These are phyloP conservation scores for Talaromyces sp. DNA, from an alignment of 2,329 filamentous ascomycete genomes.

Conservation along the genomic window DNA sequence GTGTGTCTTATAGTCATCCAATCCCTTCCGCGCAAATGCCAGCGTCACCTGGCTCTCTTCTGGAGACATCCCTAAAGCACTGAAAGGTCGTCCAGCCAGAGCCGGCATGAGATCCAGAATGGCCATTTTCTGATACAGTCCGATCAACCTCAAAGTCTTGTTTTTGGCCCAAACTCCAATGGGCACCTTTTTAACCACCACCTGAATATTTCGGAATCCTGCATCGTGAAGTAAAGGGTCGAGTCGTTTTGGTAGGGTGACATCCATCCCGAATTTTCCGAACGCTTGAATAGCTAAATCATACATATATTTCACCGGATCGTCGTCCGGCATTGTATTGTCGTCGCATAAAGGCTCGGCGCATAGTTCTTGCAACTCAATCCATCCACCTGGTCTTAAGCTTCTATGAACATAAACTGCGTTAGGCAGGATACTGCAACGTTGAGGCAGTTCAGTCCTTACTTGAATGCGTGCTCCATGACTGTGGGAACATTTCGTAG, in stretches of 20 bases:
- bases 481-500: slow-evolving; percentile 9
- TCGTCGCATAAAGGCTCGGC: slow-evolving; percentile 35
- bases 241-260: slow-evolving; percentile 11
- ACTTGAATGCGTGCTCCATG: slow-evolving; percentile 11
- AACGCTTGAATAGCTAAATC: slow-evolving; percentile 6
- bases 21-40: slow-evolving; percentile 8
- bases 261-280: slow-evolving; percentile 15
- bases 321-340: slow-evolving; percentile 32
- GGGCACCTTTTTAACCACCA: slow-evolving; percentile 9
- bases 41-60: slow-evolving; percentile 13
- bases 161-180: slow-evolving; percentile 16
- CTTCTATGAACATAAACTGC: background rate
- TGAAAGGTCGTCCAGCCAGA: slow-evolving; percentile 7
- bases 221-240: background rate
- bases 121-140: slow-evolving; percentile 15
- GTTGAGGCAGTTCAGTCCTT: background rate
- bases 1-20: slow-evolving; percentile 11
- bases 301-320: slow-evolving; percentile 32
- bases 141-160: slow-evolving; percentile 15
- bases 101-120: slow-evolving; percentile 12
- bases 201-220: slow-evolving; percentile 12
- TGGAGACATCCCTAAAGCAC: slow-evolving; percentile 3
- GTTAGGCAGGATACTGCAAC: background rate
- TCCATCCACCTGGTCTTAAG: slow-evolving; percentile 14
- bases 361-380: slow-evolving; percentile 13